Base-by-base conservation (phyloP, 2,329 filamentous ascomycete genomes). In the Claviceps citrina region DNA sequence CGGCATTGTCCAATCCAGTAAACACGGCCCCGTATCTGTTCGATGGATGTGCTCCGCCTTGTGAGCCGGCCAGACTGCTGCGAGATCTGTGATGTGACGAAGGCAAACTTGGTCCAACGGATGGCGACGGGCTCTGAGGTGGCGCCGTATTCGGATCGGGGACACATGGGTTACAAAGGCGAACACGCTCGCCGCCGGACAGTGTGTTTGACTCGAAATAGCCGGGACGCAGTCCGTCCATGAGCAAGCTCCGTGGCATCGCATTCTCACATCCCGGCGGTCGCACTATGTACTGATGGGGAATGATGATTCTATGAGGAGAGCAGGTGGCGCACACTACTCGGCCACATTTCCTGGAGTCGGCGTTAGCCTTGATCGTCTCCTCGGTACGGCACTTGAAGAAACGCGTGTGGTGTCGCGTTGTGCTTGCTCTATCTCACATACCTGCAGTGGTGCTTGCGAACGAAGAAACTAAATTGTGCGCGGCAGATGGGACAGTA, bases 261-360 rank as follows among this genome's bases (percentile, higher is more conserved):
- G 57, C 51, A 44, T 60, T 52, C 43, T 70, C 65, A 28, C 57
- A 45, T 42, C 56, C 67, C 1, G 82, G 81, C 3, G 84, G 82
- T 36, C 81, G 80, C 20, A 95, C 86, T 47, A 96, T 94, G 57
- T 84, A 96, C 54, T 91, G 84, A 47, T 87, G 75, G 1, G 89
- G 89, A 46, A 96, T 95, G 3, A 84, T 93, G 54, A 96, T 96
- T 45, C 86, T 76, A 59, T 96, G 89, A 3, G 89, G 89, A 3
- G 89, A 95, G 63, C 89, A 96, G 16, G 76, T 70, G 43, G 79
- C 78, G 60, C 89, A 96, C 19, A 96, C 89, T 7, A 96, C 87
- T 45, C 86, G 71, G 34, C 89, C 89, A 56, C 89, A 96, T 72
- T 94, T 95, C 49, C 79, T 82, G 36, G 16, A 3, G 4, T 16